These are phyloP conservation scores for Lactarius pseudohatsudake DNA, from an alignment of 768 basidiomycete genomes.

Conservation along the genomic window DNA sequence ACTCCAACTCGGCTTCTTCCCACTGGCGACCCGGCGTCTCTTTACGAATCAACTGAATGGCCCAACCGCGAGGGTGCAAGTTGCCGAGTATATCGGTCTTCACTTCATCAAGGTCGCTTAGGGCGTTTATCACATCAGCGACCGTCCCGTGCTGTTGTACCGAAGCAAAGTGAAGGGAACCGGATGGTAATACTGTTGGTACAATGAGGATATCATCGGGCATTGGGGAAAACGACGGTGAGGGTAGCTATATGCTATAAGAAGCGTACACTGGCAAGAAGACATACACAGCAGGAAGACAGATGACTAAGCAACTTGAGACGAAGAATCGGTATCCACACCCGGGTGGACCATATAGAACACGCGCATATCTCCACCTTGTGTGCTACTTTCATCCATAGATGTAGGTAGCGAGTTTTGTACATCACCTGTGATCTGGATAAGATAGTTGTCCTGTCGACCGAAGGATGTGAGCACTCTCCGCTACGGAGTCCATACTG, in stretches of 20 bases:
- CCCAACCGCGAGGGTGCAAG: conserved; percentile 62
- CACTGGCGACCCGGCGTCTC: conserved; percentile 62
- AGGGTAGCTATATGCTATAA: not conserved
- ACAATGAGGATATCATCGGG: conserved; percentile 49
- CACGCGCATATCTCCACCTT: conserved; percentile 61
- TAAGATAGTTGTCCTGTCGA: conserved; percentile 74
- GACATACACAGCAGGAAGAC: conserved; percentile 11
- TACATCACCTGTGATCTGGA: conserved; percentile 82
- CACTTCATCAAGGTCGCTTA: conserved; percentile 50
- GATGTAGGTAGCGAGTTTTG: conserved; percentile 72
- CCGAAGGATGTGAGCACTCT: conserved; percentile 7
- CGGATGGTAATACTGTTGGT: conserved; percentile 58
- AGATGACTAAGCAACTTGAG: conserved; percentile 21
- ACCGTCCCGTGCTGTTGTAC: conserved; percentile 53
- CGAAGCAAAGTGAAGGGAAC: conserved; percentile 62
- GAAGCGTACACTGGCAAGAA: conserved; percentile 6
- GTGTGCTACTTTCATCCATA: conserved; percentile 57
- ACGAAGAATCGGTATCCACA: conserved; percentile 62
- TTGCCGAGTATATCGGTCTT: conserved; percentile 56
- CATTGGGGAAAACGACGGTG: conserved; percentile 36
- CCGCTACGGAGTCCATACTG: not conserved
- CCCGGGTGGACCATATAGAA: conserved; percentile 91
- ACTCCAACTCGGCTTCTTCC: conserved; percentile 69
- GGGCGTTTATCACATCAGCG: conserved; percentile 56
- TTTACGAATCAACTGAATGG: conserved; percentile 59